These are phyloP conservation scores for Chaetoceros tenuissimus DNA, from an alignment of 108 stramenopile species.

Conservation along the genomic window DNA sequence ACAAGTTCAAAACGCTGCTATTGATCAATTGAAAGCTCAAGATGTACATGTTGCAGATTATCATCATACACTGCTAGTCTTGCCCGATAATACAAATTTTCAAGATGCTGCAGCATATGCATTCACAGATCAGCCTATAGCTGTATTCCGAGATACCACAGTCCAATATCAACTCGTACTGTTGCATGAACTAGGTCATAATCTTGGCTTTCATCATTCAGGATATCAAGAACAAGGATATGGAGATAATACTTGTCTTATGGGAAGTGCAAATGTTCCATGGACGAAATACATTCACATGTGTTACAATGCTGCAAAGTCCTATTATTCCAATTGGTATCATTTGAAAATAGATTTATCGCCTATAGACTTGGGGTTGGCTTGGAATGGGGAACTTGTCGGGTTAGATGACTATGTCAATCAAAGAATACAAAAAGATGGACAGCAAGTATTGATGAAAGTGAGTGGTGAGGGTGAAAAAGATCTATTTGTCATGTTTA, in stretches of 20 bases:
- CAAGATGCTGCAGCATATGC: not conserved
- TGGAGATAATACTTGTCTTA: conserved; percentile 1
- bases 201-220: conserved; percentile 1
- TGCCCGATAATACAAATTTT: not conserved
- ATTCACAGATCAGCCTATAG: not conserved
- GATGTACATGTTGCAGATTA: not conserved
- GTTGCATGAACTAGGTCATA: not conserved
- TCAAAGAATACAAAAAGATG: not conserved
- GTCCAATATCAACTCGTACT: not conserved
- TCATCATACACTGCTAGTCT: not conserved
- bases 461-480: not conserved
- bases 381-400: conserved; percentile 3
- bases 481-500: conserved; percentile 1
- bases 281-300: not conserved
- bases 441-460: not conserved
- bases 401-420: conserved; percentile 5
- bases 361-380: not conserved
- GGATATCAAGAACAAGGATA: not conserved
- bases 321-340: conserved; percentile 1
- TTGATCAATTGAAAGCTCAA: not conserved
- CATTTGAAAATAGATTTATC: not conserved
- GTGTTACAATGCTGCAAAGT: conserved; percentile 8
- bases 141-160: not conserved
- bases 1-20: not conserved
- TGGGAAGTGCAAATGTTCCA: not conserved